Conservation (phyloP, 768 basidiomycete genomes). For the Trametes sanguinea region DNA sequence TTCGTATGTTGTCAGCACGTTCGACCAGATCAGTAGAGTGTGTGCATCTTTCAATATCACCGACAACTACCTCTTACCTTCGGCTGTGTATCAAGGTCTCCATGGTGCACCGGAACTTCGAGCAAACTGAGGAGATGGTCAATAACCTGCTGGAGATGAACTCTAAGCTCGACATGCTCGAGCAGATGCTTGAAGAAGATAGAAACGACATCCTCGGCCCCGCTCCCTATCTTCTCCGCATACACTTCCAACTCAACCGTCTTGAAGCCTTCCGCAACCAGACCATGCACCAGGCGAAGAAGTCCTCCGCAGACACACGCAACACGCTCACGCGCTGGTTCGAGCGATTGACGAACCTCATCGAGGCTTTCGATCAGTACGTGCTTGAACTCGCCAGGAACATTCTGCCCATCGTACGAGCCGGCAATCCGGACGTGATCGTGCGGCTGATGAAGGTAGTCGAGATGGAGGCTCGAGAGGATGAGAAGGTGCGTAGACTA, state of each 20-base stretch:
- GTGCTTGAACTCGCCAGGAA: constrained; percentile 75
- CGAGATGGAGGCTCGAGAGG: constrained; percentile 89
- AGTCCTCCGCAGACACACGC: constrained; percentile 66
- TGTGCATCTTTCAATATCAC: constrained; percentile 31
- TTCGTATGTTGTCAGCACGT: constrained; percentile 75
- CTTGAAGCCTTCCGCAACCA: constrained; percentile 94
- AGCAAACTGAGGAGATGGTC: constrained; percentile 94
- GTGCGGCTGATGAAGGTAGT: constrained; percentile 92
- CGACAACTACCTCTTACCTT: background rate
- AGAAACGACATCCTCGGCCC: constrained; percentile 80
- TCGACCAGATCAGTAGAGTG: constrained; percentile 95
- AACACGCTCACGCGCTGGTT: constrained; percentile 78
- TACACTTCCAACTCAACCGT: constrained; percentile 90
- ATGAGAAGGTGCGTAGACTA: constrained; percentile 73
- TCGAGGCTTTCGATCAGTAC: constrained; percentile 84
- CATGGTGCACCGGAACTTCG: constrained; percentile 92
- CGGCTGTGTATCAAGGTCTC: constrained; percentile 66
- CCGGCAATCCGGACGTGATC: constrained; percentile 81
- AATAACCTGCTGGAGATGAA: constrained; percentile 93
- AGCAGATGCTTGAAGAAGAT: constrained; percentile 76
- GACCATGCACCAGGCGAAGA: constrained; percentile 92
- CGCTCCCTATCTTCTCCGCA: constrained; percentile 82
- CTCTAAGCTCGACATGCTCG: constrained; percentile 74
- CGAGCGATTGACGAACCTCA: constrained; percentile 78
- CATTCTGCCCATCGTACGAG: constrained; percentile 75